Evolutionary conservation across 129 eudicot genomes (phyloP).

Genomic region (Flaveria linearis): DNA sequence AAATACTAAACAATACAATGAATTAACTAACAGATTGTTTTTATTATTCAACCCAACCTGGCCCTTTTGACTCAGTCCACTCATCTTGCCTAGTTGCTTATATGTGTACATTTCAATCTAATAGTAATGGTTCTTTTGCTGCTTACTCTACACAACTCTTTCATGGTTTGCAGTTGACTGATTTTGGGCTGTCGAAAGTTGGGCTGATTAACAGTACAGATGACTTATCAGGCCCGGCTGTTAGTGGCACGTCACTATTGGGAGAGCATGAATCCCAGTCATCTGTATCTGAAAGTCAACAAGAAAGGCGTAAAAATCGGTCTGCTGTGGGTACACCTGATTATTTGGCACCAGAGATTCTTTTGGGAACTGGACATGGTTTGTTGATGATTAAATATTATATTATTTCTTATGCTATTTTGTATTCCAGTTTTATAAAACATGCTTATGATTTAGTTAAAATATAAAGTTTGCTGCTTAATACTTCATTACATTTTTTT

Average conservation of each 20-base stretch:
- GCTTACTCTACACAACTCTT: slow-evolving; percentile 16
- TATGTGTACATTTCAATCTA: background rate
- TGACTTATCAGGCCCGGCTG: slow-evolving; percentile 98
- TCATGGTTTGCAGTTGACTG: slow-evolving; percentile 74
- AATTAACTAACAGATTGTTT: no score
- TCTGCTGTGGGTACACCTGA: slow-evolving; percentile 99
- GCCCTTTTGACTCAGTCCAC: background rate
- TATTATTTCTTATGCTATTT: background rate
- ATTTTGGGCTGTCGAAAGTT: slow-evolving; percentile 97
- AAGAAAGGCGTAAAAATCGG: slow-evolving; percentile 88
- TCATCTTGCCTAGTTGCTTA: background rate
- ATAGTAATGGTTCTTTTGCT: slow-evolving; percentile 14
- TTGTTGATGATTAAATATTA: slow-evolving; percentile 25
- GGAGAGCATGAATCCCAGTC: slow-evolving; percentile 70
- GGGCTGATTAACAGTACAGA: slow-evolving; percentile 93
- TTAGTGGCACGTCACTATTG: slow-evolving; percentile 77
- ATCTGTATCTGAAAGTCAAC: slow-evolving; percentile 70
- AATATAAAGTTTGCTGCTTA: background rate
- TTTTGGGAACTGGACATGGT: slow-evolving; percentile 99
- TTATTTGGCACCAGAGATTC: slow-evolving; percentile 99
- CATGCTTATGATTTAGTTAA: background rate
- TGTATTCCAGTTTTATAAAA: background rate
- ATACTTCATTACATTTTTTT: slow-evolving; percentile 11
- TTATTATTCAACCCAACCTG: background rate
- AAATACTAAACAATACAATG: no score